Evolutionary conservation across 1,139 yeast species (phyloP), one percentile per base, ranked within the genome.

Genomic region (Hyphopichia burtonii): DNA sequence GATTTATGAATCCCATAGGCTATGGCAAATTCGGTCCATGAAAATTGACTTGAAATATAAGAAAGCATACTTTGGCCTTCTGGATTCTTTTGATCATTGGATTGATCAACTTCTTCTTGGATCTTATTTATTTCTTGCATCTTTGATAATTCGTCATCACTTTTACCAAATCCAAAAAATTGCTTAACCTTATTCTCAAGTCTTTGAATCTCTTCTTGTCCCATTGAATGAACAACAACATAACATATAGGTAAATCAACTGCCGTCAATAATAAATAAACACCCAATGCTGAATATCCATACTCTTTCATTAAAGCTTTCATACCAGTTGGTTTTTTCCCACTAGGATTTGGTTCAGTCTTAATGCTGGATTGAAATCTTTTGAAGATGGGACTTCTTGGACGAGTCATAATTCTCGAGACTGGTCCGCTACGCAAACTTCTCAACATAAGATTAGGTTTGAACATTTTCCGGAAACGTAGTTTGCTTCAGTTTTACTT

Each of bases 1-100:
- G 94, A 80, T 67, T 94, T 93, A 70, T 93, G 99, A 41, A 93
- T 71, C 4, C 96, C 96, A 61, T 93, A 93, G 0, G 99, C 99
- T 49, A 94, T 76, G 16, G 89, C 83, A 53, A 89, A 81, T 61
- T 93, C 97, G 2, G 78, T 68, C 75, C 74, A 72, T 12, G 77
- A 71, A 47, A 73, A 73, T 53, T 69, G 75, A 9, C 66, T 51
- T 58, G 79, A 63, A 25, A 86, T 34, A 28, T 43, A 45, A 15
- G 33, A 43, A 20, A 51, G 37, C 30, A 44, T 34, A 2, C 41
- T 31, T 30, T 46, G 43, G 17, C 48, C 50, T 12, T 42, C 47
- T 2, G 34, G 39, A 14, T n/a, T n/a, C n/a, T 41, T 42, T 6
- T 10, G 5, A 14, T 19, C 18, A 14, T 27, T 18, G 3, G 18